Evolutionary conservation across 2,329 filamentous ascomycete genomes (phyloP).

Genomic region (Hypomyces perniciosus): DNA sequence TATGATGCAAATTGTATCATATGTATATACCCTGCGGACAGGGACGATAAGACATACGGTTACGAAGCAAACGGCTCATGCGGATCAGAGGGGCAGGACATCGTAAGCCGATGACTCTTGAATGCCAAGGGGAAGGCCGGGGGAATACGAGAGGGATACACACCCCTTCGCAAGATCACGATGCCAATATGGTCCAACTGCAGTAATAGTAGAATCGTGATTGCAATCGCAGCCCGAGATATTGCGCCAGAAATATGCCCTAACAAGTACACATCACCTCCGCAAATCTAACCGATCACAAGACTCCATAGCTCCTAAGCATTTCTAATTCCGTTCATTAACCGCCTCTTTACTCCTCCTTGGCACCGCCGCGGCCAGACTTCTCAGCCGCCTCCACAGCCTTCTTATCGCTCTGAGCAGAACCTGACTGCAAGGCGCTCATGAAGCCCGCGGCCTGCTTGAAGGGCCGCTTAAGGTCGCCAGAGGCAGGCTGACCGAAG

Average conservation of each 20-base stretch:
- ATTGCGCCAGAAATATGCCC: not conserved
- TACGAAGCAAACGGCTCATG: no score
- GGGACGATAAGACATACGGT: no score
- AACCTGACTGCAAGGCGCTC: slow-evolving; percentile 65
- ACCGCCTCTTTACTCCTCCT: slow-evolving; percentile 56
- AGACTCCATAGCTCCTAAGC: no score
- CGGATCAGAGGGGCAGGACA: no score
- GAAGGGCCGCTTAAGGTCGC: slow-evolving; percentile 93
- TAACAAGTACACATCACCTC: slow-evolving; percentile 1
- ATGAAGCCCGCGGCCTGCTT: slow-evolving; percentile 81
- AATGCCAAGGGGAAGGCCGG: no score
- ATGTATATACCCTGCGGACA: no score
- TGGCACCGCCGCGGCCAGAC: slow-evolving; percentile 62
- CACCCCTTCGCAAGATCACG: no score
- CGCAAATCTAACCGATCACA: not conserved
- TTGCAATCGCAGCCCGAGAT: not conserved
- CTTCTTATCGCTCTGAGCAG: slow-evolving; percentile 88
- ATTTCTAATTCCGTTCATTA: slow-evolving; percentile 8
- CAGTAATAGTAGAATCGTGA: not conserved
- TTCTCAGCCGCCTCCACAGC: slow-evolving; percentile 75
- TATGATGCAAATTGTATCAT: no score
- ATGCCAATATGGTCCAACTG: no score
- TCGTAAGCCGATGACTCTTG: no score
- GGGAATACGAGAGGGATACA: no score
- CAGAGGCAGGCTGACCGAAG: slow-evolving; percentile 76